Evolutionary conservation across 192 early-diverging fungal genomes (phyloP).

Genomic region (Coemansia nantahalensis): DNA sequence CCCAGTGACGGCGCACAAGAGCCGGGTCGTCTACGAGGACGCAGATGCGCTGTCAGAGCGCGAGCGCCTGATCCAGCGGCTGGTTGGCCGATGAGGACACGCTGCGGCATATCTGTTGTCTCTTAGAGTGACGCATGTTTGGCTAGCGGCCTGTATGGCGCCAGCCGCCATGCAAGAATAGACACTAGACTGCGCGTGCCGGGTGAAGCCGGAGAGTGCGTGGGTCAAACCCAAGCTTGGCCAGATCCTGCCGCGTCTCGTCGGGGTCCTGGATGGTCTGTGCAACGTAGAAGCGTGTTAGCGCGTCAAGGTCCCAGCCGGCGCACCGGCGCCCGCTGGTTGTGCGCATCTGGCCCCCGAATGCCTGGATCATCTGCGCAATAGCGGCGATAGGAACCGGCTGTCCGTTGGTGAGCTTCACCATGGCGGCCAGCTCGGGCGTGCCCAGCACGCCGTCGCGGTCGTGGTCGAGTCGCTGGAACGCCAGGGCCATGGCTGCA

Average conservation of each 20-base stretch:
- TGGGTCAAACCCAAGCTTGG: slow-evolving; percentile 46
- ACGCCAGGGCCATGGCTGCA: slow-evolving; percentile 32
- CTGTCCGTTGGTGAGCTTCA: slow-evolving; percentile 40
- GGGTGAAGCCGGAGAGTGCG: slow-evolving; percentile 12
- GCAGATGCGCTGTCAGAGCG: slow-evolving; percentile 34
- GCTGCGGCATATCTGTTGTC: too few species aligned
- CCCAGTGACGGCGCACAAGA: slow-evolving; percentile 13
- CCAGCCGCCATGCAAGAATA: too few species aligned
- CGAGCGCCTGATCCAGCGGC: slow-evolving; percentile 30
- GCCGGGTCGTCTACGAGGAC: slow-evolving; percentile 48
- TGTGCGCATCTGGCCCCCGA: slow-evolving; percentile 34
- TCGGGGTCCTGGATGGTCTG: slow-evolving; percentile 48
- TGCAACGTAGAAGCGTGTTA: slow-evolving; percentile 39
- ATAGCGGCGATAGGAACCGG: slow-evolving; percentile 20
- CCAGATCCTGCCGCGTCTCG: slow-evolving; percentile 48
- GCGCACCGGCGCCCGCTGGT: slow-evolving; percentile 20
- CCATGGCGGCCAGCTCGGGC: slow-evolving; percentile 32
- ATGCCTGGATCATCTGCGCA: slow-evolving; percentile 32
- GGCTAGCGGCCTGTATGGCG: too few species aligned
- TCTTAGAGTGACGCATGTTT: too few species aligned
- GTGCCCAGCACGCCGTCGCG: slow-evolving; percentile 46
- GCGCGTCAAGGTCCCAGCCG: slow-evolving; percentile 31
- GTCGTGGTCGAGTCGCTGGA: slow-evolving; percentile 44
- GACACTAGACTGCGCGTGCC: too few species aligned
- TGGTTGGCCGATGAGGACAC: slow-evolving; percentile 15